phyloP scores from a whole-genome alignment of 768 basidiomycete species.

The Xerocomellus amylosporus region DNA sequence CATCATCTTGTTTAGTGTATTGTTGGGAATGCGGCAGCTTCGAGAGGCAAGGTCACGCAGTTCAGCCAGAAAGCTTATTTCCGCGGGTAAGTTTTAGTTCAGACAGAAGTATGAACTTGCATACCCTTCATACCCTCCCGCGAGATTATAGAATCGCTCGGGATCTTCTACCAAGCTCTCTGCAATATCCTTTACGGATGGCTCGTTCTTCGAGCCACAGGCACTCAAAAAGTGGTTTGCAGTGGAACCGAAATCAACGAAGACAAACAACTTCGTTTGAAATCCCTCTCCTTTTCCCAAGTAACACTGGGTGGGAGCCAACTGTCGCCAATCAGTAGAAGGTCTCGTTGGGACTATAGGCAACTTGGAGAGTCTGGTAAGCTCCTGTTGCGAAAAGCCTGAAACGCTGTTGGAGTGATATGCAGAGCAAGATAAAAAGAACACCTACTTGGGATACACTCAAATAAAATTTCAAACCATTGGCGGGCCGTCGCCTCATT shows the following conservation, averaged over 20 bases:
- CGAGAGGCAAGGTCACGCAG: slow-evolving; percentile 80
- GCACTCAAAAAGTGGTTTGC: slow-evolving; percentile 81
- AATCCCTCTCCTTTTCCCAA: slow-evolving; percentile 71
- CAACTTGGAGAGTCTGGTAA: slow-evolving; percentile 50
- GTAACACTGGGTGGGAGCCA: slow-evolving; percentile 65
- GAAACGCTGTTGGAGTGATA: background rate
- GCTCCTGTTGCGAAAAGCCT: slow-evolving; percentile 57
- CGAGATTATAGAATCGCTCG: slow-evolving; percentile 59
- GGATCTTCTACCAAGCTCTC: slow-evolving; percentile 65
- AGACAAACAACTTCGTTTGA: slow-evolving; percentile 68
- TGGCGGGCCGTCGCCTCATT: slow-evolving; percentile 48
- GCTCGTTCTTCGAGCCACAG: slow-evolving; percentile 81
- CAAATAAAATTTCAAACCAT: slow-evolving; percentile 65
- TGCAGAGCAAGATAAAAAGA: background rate
- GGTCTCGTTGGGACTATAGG: slow-evolving; percentile 54
- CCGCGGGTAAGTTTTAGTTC: background rate
- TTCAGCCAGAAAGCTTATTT: slow-evolving; percentile 66
- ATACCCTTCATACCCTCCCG: slow-evolving; percentile 67
- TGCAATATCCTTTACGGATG: slow-evolving; percentile 76
- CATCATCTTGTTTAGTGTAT: slow-evolving; percentile 57
- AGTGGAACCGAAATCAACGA: slow-evolving; percentile 76
- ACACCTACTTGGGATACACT: slow-evolving; percentile 51
- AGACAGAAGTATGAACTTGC: background rate
- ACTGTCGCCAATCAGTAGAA: slow-evolving; percentile 43
- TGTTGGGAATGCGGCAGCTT: slow-evolving; percentile 45